Conservation (phyloP, 108 stramenopile genomes). For the Schizochytrium sp. region DNA sequence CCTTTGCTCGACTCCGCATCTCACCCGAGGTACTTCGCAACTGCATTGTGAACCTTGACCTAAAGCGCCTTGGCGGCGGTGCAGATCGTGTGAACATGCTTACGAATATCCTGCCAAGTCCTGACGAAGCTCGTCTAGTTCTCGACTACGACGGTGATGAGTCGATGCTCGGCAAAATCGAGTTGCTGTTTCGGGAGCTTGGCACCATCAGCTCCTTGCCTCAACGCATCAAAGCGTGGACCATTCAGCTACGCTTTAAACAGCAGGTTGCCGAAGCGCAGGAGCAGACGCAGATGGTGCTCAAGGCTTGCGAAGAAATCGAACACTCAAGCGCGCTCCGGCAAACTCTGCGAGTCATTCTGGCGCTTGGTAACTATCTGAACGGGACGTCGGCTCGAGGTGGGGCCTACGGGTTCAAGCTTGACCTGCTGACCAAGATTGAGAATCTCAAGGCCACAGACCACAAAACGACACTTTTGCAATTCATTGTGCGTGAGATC, state of each 20-base stretch:
- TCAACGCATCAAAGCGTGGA: constrained; percentile 17
- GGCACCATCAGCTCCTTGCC: background rate
- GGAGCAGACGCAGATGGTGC: constrained; percentile 52
- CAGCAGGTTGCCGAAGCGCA: background rate
- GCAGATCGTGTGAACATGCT: constrained; percentile 15
- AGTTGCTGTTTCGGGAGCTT: constrained; percentile 16
- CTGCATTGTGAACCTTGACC: constrained; percentile 3
- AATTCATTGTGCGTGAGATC: background rate
- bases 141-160: constrained; percentile 24
- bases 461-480: background rate
- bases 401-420: constrained; percentile 32
- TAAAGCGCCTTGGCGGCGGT: background rate
- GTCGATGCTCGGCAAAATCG: constrained; percentile 1
- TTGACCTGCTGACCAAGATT: constrained; percentile 33
- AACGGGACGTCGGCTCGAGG: constrained; percentile 26
- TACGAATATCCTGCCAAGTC: constrained; percentile 3
- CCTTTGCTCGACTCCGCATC: constrained; percentile 16
- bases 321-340: background rate
- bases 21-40: background rate
- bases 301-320: constrained; percentile 58
- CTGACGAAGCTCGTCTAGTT: constrained; percentile 19
- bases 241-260: background rate
- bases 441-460: constrained; percentile 19
- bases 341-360: background rate
- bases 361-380: constrained; percentile 30